Evolutionary conservation across 441 rosid genomes (phyloP), one percentile per base, ranked within the genome.

Genomic region (Adansonia rubrostipa): DNA sequence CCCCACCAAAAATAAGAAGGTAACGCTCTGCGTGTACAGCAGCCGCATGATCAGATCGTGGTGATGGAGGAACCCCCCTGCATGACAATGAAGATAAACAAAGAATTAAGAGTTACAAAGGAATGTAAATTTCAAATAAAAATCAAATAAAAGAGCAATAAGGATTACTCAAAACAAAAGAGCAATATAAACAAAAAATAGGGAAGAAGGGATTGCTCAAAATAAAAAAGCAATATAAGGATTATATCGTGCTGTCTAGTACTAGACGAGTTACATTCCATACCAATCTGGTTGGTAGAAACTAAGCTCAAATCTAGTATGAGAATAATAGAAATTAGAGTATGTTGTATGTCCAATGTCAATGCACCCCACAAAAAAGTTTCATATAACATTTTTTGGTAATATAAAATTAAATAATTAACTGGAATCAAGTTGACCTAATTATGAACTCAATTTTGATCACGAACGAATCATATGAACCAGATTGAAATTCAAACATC

Each of bases 1-100:
- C 96, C 58, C 99, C 99, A 3, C 99, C 99, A 81, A 95, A 97
- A 54, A 97, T 92, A 80, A 95, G 97, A 87, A 97, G 94, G 84
- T 89, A 95, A 68, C 96, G 97, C 60, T 95, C 98, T n/a, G 93
- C 98, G 80, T 95, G 97, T 79, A 95, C 93, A 36, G 99, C 97
- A 84, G 98, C 97, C 79, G 96, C 87, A 85, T 97, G 99, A 86
- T 93, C 99, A 79, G 99, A 92, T 84, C 99, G 91, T 51, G 99
- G 98, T 83, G 99, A 90, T 77, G 99, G 99, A 85, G 97, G 90
- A 68, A 77, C 82, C 48, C 99, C 99, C 72, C 99, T 97, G 88
- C 77, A 87, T 77, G 75, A 73, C 40, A 54, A 69, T 9, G 75
- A 60, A 45, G 72, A 70, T 24, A 71, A 64, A 24, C 22, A 53